Percentiles rank a stretch among this genome's conserved stretches.
phyloP scores from a whole-genome alignment of 495 filamentous ascomycete genomes.

The Niebla homalea region DNA sequence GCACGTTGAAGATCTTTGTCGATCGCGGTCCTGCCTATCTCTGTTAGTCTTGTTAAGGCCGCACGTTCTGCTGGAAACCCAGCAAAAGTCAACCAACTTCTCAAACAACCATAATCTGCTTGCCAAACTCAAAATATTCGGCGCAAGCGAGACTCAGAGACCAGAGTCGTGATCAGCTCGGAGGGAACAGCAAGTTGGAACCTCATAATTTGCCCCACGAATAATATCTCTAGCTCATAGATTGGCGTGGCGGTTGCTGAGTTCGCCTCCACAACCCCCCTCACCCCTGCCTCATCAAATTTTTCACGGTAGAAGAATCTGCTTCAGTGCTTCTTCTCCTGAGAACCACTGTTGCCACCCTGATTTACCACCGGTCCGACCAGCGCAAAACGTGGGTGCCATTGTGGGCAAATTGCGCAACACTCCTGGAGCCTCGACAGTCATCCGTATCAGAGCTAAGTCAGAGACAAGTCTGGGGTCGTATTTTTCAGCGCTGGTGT shows the following conservation, averaged over 20 bases:
- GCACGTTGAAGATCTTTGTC: constrained; percentile 15
- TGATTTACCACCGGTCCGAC: no score
- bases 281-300: constrained; percentile 2
- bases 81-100: background rate
- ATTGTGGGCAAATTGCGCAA: no score
- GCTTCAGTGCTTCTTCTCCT: no score
- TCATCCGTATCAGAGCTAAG: no score
- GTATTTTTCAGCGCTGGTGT: constrained; percentile 1
- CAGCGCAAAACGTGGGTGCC: no score
- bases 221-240: constrained; percentile 13
- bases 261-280: background rate
- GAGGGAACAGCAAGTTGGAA: background rate
- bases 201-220: constrained; percentile 13
- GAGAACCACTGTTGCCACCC: no score
- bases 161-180: background rate
- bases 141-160: constrained; percentile 2
- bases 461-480: background rate
- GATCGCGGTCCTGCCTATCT: constrained; percentile 12
- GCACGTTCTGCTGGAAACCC: background rate
- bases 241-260: constrained; percentile 13
- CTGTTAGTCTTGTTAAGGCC: background rate
- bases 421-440: no score
- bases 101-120: background rate
- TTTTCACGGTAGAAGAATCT: no score
- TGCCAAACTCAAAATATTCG: constrained; percentile 1